Conservation (phyloP, 2,329 filamentous ascomycete species). For the Cladosporium sp. region DNA sequence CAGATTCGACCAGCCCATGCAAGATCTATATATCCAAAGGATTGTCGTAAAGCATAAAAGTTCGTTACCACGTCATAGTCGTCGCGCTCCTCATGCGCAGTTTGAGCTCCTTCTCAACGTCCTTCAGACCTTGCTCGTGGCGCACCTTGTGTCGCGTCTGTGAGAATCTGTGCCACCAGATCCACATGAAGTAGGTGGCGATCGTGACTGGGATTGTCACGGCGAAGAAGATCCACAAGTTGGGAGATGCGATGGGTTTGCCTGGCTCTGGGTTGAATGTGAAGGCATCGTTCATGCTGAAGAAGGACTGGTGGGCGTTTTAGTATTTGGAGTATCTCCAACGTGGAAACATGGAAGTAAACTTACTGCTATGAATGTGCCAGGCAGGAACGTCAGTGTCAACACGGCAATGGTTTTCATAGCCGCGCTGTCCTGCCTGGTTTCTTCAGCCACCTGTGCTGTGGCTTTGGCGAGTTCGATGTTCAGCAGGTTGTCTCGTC, state of each 20-base stretch:
- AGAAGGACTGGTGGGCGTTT: constrained; percentile 33
- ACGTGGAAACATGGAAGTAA: too few relatives aligned
- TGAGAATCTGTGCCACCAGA: constrained; percentile 34
- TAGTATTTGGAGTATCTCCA: constrained; percentile 1
- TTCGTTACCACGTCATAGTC: constrained; percentile 30
- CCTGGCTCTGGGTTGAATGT: constrained; percentile 29
- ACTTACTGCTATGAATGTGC: constrained; percentile 40
- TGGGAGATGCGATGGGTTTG: constrained; percentile 34
- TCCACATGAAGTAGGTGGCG: constrained; percentile 35
- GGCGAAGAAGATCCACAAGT: constrained; percentile 38
- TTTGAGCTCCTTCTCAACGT: constrained; percentile 37
- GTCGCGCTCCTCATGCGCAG: constrained; percentile 34
- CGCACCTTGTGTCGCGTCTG: constrained; percentile 33
- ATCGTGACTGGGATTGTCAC: constrained; percentile 38
- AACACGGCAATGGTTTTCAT: constrained; percentile 52
- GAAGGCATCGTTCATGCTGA: constrained; percentile 38
- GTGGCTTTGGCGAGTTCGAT: constrained; percentile 40
- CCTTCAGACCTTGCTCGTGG: constrained; percentile 32
- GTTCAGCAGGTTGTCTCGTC: constrained; percentile 39
- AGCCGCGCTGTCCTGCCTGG: constrained; percentile 42
- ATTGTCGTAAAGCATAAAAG: constrained; percentile 12
- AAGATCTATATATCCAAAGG: constrained; percentile 6
- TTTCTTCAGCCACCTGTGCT: constrained; percentile 38
- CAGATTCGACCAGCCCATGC: neutral
- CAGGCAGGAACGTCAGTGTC: constrained; percentile 48